These are phyloP conservation scores for Seiridium cupressi DNA, from an alignment of 2,329 filamentous ascomycete genomes.

Conservation along the genomic window DNA sequence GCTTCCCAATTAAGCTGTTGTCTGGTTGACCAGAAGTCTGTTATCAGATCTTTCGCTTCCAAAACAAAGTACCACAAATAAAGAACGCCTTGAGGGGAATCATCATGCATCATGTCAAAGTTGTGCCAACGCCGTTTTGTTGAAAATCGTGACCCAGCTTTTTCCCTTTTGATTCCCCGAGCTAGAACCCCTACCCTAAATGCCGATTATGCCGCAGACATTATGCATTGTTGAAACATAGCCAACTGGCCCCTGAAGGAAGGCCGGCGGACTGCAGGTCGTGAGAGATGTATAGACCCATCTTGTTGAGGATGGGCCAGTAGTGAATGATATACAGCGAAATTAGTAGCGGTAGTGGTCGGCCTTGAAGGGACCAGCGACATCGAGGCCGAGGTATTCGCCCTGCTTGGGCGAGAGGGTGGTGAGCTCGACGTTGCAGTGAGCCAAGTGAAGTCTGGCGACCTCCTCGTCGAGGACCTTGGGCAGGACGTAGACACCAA, in stretches of 20 bases:
- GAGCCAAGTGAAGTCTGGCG: constrained; percentile 85
- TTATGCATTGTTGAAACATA: constrained; percentile 26
- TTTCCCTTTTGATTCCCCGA: constrained; percentile 24
- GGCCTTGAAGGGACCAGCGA: constrained; percentile 92
- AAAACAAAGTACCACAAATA: constrained; percentile 15
- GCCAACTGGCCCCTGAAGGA: constrained; percentile 15
- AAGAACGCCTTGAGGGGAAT: constrained; percentile 36
- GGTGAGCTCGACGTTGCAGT: constrained; percentile 93
- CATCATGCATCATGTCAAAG: constrained; percentile 30
- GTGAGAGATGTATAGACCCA: background rate
- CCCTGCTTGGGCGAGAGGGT: constrained; percentile 82
- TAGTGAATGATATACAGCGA: background rate
- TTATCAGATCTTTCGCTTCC: constrained; percentile 15
- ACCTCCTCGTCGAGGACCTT: constrained; percentile 99
- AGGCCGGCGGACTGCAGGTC: constrained; percentile 2
- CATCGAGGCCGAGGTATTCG: constrained; percentile 86
- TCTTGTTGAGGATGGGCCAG: background rate
- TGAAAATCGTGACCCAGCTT: constrained; percentile 32
- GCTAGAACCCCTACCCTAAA: background rate
- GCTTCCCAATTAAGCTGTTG: constrained; percentile 16
- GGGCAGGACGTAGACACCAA: constrained; percentile 94
- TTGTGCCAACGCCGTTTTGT: constrained; percentile 36
- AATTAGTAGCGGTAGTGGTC: constrained; percentile 79
- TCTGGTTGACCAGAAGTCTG: constrained; percentile 10
- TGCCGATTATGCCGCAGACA: constrained; percentile 25